phyloP scores from a whole-genome alignment of 352 stramenopile genomes.

The Pythium scleroteichum region DNA sequence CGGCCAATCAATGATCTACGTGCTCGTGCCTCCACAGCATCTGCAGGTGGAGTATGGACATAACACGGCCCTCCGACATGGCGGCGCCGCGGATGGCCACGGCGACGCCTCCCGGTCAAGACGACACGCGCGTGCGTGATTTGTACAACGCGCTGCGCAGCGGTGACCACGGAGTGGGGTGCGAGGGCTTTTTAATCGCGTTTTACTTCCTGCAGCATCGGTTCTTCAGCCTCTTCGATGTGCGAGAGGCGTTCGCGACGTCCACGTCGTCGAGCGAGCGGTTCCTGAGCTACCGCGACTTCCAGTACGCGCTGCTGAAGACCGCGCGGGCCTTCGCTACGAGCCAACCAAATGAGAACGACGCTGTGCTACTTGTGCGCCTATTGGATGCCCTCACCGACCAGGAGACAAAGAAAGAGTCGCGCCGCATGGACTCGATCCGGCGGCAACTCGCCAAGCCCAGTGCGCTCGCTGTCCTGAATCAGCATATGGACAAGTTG shows the following conservation, averaged over 20 bases:
- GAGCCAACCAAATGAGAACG: constrained; percentile 1
- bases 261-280: constrained; percentile 50
- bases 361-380: constrained; percentile 31
- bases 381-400: constrained; percentile 31
- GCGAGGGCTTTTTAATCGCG: constrained; percentile 41
- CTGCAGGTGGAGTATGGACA: not conserved
- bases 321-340: constrained; percentile 28
- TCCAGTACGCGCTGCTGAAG: constrained; percentile 56
- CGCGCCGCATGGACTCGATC: constrained; percentile 43
- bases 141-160: constrained; percentile 56
- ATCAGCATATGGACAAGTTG: constrained; percentile 41
- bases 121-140: constrained; percentile 44
- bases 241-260: constrained; percentile 59
- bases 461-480: constrained; percentile 51
- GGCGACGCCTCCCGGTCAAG: constrained; percentile 23
- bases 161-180: constrained; percentile 51
- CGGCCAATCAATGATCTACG: not conserved
- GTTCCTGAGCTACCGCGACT: constrained; percentile 56
- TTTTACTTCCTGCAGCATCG: constrained; percentile 72
- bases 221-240: constrained; percentile 65
- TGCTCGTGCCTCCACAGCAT: not conserved
- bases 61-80: not conserved
- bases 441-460: constrained; percentile 46
- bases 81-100: not conserved
- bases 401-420: not conserved